These are phyloP conservation scores for Penicillium paxilli DNA, from an alignment of 495 filamentous ascomycete genomes.

Conservation along the genomic window DNA sequence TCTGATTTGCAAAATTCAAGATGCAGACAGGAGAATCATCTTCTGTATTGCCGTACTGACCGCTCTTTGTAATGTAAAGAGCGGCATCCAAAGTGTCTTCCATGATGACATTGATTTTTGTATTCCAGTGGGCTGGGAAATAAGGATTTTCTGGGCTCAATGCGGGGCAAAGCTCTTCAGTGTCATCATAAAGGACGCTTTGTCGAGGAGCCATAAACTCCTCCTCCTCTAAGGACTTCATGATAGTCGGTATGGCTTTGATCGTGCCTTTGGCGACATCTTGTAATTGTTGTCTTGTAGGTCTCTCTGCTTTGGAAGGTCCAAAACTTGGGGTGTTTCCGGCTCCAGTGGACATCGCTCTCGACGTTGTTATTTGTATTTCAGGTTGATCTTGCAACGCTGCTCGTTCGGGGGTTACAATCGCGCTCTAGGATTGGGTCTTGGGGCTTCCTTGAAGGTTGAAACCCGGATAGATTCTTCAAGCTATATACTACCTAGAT, in stretches of 20 bases:
- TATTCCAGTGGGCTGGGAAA: constrained; percentile 20
- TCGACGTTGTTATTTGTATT: too few species aligned
- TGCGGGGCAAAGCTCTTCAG: neutral
- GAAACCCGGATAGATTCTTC: too few species aligned
- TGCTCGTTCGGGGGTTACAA: too few species aligned
- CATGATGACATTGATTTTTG: constrained; percentile 43
- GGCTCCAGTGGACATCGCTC: too few species aligned
- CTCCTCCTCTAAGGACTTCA: neutral
- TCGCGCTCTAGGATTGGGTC: too few species aligned
- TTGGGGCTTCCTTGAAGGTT: too few species aligned
- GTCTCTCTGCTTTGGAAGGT: neutral
- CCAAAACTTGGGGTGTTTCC: neutral
- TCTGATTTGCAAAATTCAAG: constrained; percentile 61
- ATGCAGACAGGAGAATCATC: constrained; percentile 47
- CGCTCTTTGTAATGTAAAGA: constrained; percentile 31
- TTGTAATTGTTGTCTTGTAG: neutral
- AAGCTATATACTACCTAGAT: too few species aligned
- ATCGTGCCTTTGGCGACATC: constrained; percentile 20
- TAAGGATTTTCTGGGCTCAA: neutral
- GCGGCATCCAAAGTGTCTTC: constrained; percentile 55
- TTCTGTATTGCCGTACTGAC: neutral
- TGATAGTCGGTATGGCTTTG: constrained; percentile 8
- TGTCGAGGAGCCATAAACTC: neutral
- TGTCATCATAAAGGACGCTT: neutral
- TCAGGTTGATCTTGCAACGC: too few species aligned